Evolutionary conservation across 169 alveolate genomes (phyloP).

Genomic region (Babesia bigemina): DNA sequence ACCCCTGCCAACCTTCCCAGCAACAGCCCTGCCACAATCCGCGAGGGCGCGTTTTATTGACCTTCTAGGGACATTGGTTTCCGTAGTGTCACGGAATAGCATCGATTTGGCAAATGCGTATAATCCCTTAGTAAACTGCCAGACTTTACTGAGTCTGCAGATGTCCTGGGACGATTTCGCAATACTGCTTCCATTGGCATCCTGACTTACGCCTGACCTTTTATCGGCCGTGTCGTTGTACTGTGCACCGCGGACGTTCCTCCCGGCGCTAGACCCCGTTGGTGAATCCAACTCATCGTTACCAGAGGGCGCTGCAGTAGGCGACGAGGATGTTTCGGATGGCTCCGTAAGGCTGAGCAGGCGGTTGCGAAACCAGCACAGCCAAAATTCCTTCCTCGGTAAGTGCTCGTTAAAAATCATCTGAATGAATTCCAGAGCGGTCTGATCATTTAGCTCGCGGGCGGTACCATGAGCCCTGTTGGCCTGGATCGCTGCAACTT

Average conservation of each 20-base stretch:
- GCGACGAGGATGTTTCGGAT: background rate
- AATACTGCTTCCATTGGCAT: too few relatives aligned
- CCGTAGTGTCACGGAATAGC: background rate
- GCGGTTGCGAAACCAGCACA: background rate
- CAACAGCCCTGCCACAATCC: background rate
- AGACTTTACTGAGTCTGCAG: too few relatives aligned
- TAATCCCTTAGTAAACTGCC: background rate
- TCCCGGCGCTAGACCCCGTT: background rate
- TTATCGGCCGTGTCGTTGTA: too few relatives aligned
- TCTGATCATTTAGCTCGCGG: background rate
- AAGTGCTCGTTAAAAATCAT: background rate
- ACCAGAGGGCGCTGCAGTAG: background rate
- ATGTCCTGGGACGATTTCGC: too few relatives aligned
- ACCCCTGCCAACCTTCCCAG: background rate
- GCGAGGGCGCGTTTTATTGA: background rate
- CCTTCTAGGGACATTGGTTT: background rate
- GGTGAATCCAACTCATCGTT: background rate
- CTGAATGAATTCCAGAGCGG: background rate
- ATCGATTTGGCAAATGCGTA: background rate
- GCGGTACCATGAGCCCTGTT: background rate
- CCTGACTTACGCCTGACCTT: too few relatives aligned
- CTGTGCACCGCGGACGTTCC: background rate
- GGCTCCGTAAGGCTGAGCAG: background rate
- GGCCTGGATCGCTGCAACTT: background rate
- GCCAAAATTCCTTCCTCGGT: background rate